Conservation (phyloP, 164 flowering plant species). For the Tinospora cordifolia region DNA sequence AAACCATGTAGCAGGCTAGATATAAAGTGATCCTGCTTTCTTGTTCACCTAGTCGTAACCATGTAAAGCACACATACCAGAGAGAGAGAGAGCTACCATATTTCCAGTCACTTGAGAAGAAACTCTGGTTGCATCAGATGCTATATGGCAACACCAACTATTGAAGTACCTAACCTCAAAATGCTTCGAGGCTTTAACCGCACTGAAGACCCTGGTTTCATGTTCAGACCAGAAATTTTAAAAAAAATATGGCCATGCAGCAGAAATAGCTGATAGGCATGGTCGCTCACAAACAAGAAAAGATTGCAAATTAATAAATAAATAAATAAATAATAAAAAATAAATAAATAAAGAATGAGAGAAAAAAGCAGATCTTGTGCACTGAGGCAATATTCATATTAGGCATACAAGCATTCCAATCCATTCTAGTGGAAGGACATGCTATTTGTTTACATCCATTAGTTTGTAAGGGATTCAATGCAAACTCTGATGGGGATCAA, state of each 20-base stretch:
- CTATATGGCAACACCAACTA: not conserved
- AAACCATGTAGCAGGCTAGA: too few relatives aligned
- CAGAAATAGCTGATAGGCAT: not conserved
- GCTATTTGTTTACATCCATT: too few relatives aligned
- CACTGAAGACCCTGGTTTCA: not conserved
- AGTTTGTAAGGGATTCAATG: too few relatives aligned
- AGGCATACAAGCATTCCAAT: too few relatives aligned
- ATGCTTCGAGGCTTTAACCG: not conserved
- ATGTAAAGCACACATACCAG: too few relatives aligned
- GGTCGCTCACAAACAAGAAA: not conserved
- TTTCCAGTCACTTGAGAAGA: not conserved
- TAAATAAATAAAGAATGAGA: too few relatives aligned
- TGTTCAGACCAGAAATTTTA: not conserved
- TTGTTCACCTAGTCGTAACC: too few relatives aligned
- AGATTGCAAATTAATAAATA: not conserved
- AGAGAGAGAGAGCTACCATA: not conserved
- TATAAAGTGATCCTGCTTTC: too few relatives aligned
- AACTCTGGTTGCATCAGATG: not conserved
- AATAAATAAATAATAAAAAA: not conserved
- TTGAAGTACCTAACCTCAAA: not conserved
- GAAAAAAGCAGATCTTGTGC: not conserved
- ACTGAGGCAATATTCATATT: too few relatives aligned
- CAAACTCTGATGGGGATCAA: too few relatives aligned
- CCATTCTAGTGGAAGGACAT: too few relatives aligned
- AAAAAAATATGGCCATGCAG: not conserved